Evolutionary conservation across 345 rosid species (phyloP).

Genomic region (Eucalyptus globulus): DNA sequence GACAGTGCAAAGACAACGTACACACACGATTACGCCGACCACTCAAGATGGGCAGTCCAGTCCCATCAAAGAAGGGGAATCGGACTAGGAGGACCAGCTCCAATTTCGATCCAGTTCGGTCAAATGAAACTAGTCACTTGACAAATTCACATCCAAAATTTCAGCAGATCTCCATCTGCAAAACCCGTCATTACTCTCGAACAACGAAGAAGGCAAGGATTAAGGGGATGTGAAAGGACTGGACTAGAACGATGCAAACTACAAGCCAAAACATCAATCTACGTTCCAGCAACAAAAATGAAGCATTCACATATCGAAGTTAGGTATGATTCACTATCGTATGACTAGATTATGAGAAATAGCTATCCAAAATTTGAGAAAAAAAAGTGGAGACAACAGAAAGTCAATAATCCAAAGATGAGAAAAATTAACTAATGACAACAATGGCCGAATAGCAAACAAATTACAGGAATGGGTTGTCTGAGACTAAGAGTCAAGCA

Average conservation of each 20-base stretch:
- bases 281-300: fast-evolving
- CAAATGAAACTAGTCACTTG: too few relatives aligned
- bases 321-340: too few relatives aligned
- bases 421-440: background rate
- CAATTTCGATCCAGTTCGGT: too few relatives aligned
- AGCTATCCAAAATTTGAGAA: fast-evolving
- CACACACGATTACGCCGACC: too few relatives aligned
- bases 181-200: fast-evolving
- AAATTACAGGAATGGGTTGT: fast-evolving
- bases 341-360: too few relatives aligned
- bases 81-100: too few relatives aligned
- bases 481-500: background rate
- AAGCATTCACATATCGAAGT: background rate
- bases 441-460: too few relatives aligned
- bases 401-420: too few relatives aligned
- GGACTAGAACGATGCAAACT: background rate
- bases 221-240: fast-evolving
- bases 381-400: background rate
- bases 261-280: background rate
- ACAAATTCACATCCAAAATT: too few relatives aligned
- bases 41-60: too few relatives aligned
- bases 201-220: background rate
- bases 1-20: fast-evolving
- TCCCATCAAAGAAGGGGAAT: too few relatives aligned
- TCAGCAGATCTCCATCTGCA: background rate